A percentile compares a stretch with the other conserved stretches of the same genome.
Conservation (phyloP, 2,329 filamentous ascomycete genomes). For the Claviceps humidiphila region DNA sequence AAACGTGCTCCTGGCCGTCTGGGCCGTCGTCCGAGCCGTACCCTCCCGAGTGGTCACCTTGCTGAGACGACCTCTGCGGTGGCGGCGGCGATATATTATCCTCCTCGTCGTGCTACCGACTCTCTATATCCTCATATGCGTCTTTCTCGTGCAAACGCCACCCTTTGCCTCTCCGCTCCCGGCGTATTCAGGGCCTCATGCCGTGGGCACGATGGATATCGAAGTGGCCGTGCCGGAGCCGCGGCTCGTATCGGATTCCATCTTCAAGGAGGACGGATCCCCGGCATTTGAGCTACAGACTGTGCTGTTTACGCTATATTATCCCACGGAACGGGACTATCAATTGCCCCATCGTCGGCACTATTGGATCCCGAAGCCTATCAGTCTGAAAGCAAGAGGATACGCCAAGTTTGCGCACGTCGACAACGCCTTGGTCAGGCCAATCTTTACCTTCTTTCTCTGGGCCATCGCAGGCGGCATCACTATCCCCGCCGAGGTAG, state of each 20-base stretch:
- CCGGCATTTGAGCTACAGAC: conserved; percentile 33
- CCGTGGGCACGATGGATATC: conserved; percentile 33
- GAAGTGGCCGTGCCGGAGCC: conserved; percentile 27
- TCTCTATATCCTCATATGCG: conserved; percentile 26
- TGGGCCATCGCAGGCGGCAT: conserved; percentile 29
- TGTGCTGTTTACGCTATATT: conserved; percentile 37
- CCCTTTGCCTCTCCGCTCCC: conserved; percentile 32
- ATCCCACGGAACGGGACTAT: conserved; percentile 20
- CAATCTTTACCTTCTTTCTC: conserved; percentile 29
- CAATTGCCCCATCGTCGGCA: conserved; percentile 19
- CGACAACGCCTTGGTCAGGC: conserved; percentile 28
- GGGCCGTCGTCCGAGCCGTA: background rate
- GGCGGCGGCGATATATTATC: background rate
- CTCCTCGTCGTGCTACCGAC: background rate
- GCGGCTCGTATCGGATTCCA: conserved; percentile 17
- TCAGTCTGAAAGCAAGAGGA: conserved; percentile 30
- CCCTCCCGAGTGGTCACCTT: background rate
- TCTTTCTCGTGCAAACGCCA: conserved; percentile 23
- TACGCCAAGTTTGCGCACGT: conserved; percentile 32
- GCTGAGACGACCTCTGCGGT: background rate
- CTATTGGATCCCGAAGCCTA: conserved; percentile 30
- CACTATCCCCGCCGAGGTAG: conserved; percentile 33
- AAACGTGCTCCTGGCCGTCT: background rate
- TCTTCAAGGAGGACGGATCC: conserved; percentile 20
- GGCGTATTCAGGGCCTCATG: conserved; percentile 28